Percentiles rank a stretch among this genome's conserved stretches.
Evolutionary conservation across 2,329 filamentous ascomycete genomes (phyloP).

Genomic region (Monosporascus cannonballus): DNA sequence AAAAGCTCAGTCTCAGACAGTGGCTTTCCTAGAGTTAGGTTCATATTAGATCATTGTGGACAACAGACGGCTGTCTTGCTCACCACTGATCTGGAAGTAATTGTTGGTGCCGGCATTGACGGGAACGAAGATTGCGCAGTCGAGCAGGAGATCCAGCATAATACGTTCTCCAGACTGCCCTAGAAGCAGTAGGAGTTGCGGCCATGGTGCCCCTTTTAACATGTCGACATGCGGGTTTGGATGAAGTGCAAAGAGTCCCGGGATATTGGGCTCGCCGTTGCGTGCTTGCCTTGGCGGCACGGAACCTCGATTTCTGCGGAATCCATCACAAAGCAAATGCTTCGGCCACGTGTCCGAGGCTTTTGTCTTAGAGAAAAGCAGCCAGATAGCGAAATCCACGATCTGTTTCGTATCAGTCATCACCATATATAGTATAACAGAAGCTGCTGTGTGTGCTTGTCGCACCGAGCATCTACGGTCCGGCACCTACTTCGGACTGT

Average conservation of each 20-base stretch:
- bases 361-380: conserved; percentile 59
- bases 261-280: conserved; percentile 41
- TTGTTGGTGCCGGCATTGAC: conserved; percentile 57
- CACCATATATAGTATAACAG: not conserved
- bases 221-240: conserved; percentile 64
- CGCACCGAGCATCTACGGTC: not conserved
- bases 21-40: conserved; percentile 36
- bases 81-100: conserved; percentile 75
- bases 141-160: conserved; percentile 70
- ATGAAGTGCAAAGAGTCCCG: conserved; percentile 57
- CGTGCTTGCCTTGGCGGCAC: conserved; percentile 21
- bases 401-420: conserved; percentile 42
- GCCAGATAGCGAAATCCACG: conserved; percentile 71
- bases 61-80: conserved; percentile 16
- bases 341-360: conserved; percentile 46
- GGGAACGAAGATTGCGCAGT: conserved; percentile 68
- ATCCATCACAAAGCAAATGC: conserved; percentile 82
- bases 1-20: conserved; percentile 39
- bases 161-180: conserved; percentile 70
- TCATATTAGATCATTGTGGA: conserved; percentile 4
- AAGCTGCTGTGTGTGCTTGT: conserved; percentile 6
- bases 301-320: conserved; percentile 42
- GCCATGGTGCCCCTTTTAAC: conserved; percentile 70
- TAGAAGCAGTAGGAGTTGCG: conserved; percentile 64
- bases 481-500: conserved; percentile 55